Base-by-base conservation (phyloP, 345 rosid species). In the Eucalyptus tenuipes region DNA sequence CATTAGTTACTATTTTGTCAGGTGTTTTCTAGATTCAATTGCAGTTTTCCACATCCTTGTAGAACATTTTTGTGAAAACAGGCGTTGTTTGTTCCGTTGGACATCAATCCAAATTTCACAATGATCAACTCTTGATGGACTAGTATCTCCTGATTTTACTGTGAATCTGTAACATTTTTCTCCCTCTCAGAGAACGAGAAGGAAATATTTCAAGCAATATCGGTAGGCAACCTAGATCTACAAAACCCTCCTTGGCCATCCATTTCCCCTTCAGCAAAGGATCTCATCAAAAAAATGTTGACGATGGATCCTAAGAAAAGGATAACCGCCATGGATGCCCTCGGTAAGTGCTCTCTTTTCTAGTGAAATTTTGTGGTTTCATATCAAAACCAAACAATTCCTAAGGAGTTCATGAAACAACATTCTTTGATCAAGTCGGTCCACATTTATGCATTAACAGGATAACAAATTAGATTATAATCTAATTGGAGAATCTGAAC, bases 191-290 rank as follows among this genome's bases (percentile, higher is more conserved):
- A 98, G 87, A 93, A 92, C 2, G 99, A 98, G 90, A 91, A 92
- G 44, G 96, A 91, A 66, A 95, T 97, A 91, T 92, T 97, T 88
- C 88, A 89, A 88, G 94, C 94, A 22, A 85, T 98, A 86, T 87
- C 81, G 55, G 89, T 88, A 88, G 96, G 96, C 49, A 90, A 93
- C 4, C 94, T 98, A 16, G 98, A 98, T 88, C 92, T 98, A 85
- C 91, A 93, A 86, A 92, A 93, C 88, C 24, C 88, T 11, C 99
- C 98, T 9, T 98, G 99, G 99, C 96, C 95, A 53, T 57, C 93
- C 27, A 95, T 97, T 94, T 95, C 99, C 4, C 85, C 90, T 71
- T 89, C 92, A n/a, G 99, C 98, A 1, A 97, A 98, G 90, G 99
- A 97, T 91, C 94, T 97, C 88, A 86, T 96, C 55, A 90, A 91